Base-by-base conservation (phyloP, 2,329 filamentous ascomycete genomes). In the Claviceps arundinis region DNA sequence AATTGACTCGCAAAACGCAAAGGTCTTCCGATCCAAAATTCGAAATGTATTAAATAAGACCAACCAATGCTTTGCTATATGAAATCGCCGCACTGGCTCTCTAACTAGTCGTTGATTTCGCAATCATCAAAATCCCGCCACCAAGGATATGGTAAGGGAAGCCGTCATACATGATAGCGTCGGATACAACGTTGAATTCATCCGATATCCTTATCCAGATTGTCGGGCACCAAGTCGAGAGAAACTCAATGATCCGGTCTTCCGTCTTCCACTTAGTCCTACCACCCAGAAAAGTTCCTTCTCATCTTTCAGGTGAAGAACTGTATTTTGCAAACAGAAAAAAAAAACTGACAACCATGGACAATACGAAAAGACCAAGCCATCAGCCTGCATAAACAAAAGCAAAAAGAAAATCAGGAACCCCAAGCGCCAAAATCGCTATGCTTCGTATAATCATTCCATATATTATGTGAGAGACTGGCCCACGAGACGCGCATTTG, bases 401-500 rank as follows among this genome's bases (percentile, higher is more conserved):
- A 9, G 8, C 26, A 30, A 30, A 34, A 11, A 34, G 9, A 30
- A 47, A 11, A 47, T 13, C 19, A 34, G 38, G 14, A 47, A 50
- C 34, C 48, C 58, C 54, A 53, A 65, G 70, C 68, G 64, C 68
- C 68, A 52, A 57, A 55, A 60, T 66, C 68, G 68, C 68, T 70
- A 70, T 70, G 68, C 67, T 66, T 63, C 62, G 47, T 62, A 57
- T 61, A 59, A 62, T 58, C 58, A 55, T 47, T 54, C 53, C 51
- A 37, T 48, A 49, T 44, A 55, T 51, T 56, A 52, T 54, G 53
- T 56, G 55, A 41, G 42, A 53, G 56, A 56, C 56, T 55, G 45
- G 42, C 55, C 58, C 40, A 57, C 57, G 26, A 34, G 26, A 49
- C 47, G 9, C n/a, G 34, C 22, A 41, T 5, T 34, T 16, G 4